Evolutionary conservation across 2,329 filamentous ascomycete species (phyloP).

Genomic region (Aspergillus puulaauensis): DNA sequence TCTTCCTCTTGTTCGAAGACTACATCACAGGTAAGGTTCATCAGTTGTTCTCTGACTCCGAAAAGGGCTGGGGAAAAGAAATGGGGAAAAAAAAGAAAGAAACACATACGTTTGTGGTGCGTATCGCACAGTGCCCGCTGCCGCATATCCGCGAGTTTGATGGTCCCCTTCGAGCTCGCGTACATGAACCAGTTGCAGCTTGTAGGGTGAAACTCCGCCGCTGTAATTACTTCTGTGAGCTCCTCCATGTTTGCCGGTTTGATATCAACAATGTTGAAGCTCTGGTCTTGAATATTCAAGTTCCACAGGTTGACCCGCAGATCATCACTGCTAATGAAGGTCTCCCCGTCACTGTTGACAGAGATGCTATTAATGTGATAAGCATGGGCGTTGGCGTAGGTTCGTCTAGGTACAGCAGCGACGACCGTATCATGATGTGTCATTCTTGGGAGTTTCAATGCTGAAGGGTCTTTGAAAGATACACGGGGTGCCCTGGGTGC

Average conservation of each 20-base stretch:
- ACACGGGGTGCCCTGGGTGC: constrained; percentile 69
- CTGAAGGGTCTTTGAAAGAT: constrained; percentile 75
- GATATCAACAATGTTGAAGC: constrained; percentile 99
- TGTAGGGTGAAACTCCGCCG: constrained; percentile 92
- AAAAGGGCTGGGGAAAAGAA: not conserved
- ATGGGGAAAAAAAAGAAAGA: not conserved
- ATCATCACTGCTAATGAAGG: constrained; percentile 98
- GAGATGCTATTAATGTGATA: constrained; percentile 99
- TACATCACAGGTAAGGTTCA: constrained; percentile 40
- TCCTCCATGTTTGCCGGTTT: constrained; percentile 99
- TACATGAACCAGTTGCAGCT: constrained; percentile 99
- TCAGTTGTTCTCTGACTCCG: constrained; percentile 14
- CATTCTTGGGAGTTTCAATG: constrained; percentile 90
- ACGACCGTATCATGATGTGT: constrained; percentile 99
- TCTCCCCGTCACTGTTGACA: constrained; percentile 99
- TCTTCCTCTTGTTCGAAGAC: constrained; percentile 99
- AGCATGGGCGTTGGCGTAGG: constrained; percentile 96
- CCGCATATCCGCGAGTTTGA: constrained; percentile 98
- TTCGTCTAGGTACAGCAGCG: constrained; percentile 90
- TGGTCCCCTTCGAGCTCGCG: constrained; percentile 96
- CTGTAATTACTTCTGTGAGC: constrained; percentile 96
- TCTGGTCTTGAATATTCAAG: constrained; percentile 97
- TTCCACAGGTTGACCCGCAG: constrained; percentile 98
- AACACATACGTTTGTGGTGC: constrained; percentile 81
- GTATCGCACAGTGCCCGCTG: constrained; percentile 94